Evolutionary conservation across 2,329 filamentous ascomycete genomes (phyloP).

Genomic region (Aspergillus uvarum): DNA sequence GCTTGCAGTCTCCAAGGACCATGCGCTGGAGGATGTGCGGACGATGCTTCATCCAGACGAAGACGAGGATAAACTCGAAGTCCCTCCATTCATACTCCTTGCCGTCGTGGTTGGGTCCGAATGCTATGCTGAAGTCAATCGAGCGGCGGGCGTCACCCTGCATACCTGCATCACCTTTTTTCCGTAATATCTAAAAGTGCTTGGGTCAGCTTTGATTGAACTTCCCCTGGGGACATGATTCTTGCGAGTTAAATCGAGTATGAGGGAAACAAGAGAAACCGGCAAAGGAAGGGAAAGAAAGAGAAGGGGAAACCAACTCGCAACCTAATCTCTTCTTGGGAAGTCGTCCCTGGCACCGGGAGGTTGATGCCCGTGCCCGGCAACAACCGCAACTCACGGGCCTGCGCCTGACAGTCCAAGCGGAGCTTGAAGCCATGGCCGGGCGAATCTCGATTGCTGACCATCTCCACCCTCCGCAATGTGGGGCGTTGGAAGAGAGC

Average conservation of each 20-base stretch:
- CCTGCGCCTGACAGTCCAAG: background rate
- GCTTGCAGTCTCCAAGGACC: background rate
- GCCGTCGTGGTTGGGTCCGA: too few species aligned
- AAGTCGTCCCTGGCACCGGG: too few species aligned
- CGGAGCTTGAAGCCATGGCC: background rate
- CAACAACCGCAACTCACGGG: background rate
- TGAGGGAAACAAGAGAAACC: too few species aligned
- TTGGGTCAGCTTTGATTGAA: too few species aligned
- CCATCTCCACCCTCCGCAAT: background rate
- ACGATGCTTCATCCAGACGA: background rate
- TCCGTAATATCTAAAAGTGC: too few species aligned
- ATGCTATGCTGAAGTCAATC: too few species aligned
- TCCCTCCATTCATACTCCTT: background rate
- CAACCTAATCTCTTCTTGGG: background rate
- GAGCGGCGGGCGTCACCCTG: too few species aligned
- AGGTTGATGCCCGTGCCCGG: too few species aligned
- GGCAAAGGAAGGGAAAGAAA: too few species aligned
- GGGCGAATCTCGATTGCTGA: background rate
- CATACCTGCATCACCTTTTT: too few species aligned
- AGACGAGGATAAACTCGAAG: background rate
- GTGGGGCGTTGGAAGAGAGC: background rate
- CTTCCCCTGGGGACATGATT: too few species aligned
- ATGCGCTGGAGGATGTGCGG: background rate
- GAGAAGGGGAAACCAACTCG: background rate
- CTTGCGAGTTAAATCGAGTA: too few species aligned